Percentiles rank a stretch among this genome's conserved stretches.
Conservation (phyloP, 345 rosid genomes). For the Syzygium jambos region DNA sequence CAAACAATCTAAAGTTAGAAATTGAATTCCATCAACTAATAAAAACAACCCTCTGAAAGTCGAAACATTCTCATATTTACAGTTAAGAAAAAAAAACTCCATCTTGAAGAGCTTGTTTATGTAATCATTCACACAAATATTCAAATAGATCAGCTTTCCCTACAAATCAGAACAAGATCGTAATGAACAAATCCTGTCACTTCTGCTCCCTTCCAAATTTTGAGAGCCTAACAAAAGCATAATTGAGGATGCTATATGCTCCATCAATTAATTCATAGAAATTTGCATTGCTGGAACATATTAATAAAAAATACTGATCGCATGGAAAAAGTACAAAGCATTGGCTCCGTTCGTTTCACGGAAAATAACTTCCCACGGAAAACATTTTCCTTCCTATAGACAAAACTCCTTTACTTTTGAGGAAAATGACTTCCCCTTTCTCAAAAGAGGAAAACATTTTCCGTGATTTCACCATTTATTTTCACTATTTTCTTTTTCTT, state of each 20-base stretch:
- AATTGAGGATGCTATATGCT: not conserved
- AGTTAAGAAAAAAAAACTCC: not conserved
- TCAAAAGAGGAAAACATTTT: too few relatives aligned
- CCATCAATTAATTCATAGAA: not conserved
- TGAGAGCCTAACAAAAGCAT: not conserved
- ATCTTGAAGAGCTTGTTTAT: not conserved
- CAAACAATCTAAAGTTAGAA: not conserved
- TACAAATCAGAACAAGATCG: not conserved
- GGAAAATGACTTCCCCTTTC: too few relatives aligned
- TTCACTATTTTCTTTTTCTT: too few relatives aligned
- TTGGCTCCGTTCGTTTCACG: too few relatives aligned
- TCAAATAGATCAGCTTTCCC: not conserved
- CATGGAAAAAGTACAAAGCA: not conserved
- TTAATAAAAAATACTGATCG: not conserved
- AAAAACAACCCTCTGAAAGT: not conserved
- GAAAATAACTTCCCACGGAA: too few relatives aligned
- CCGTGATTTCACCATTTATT: too few relatives aligned
- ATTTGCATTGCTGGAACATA: not conserved
- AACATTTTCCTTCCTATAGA: too few relatives aligned
- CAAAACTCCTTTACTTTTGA: too few relatives aligned
- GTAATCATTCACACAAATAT: not conserved
- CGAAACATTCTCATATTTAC: not conserved
- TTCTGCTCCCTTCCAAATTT: not conserved
- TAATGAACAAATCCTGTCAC: not conserved
- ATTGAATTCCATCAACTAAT: not conserved